Evolutionary conservation across 208 protist species (phyloP).

Genomic region (Crithidia bombi): DNA sequence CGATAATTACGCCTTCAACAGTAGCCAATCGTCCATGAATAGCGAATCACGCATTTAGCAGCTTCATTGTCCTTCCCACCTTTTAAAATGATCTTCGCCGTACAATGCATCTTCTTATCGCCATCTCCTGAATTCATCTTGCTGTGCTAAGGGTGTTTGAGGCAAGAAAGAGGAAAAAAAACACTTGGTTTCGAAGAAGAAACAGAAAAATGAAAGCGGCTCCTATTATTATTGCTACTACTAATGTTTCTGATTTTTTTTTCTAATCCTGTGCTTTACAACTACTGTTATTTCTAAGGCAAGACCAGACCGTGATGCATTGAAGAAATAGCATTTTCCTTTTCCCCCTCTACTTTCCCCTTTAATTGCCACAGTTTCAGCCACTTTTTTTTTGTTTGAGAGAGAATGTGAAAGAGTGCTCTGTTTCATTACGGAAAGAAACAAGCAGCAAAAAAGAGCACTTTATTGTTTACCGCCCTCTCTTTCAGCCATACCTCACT

Average conservation of each 20-base stretch:
- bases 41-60: slow-evolving; percentile 36
- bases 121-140: slow-evolving; percentile 4
- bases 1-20: slow-evolving; percentile 72
- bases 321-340: too few relatives aligned
- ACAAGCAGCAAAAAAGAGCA: too few relatives aligned
- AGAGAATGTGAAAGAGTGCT: not conserved
- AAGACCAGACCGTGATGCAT: too few relatives aligned
- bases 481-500: slow-evolving; percentile 26
- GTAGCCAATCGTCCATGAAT: slow-evolving; percentile 60
- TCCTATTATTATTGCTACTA: not conserved
- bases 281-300: not conserved
- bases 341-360: not conserved
- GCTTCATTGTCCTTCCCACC: not conserved
- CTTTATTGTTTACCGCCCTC: too few relatives aligned
- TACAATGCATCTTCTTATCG: slow-evolving; percentile 5
- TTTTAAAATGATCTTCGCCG: slow-evolving; percentile 14
- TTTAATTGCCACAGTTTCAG: too few relatives aligned
- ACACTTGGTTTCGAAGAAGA: not conserved
- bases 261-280: not conserved
- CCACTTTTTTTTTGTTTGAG: too few relatives aligned
- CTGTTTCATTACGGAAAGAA: not conserved
- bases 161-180: not conserved
- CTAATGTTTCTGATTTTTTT: not conserved
- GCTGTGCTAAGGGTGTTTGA: not conserved
- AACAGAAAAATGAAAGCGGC: not conserved